Conservation (phyloP, 176 grass and related monocot species). For the Aegilops tauschii region DNA sequence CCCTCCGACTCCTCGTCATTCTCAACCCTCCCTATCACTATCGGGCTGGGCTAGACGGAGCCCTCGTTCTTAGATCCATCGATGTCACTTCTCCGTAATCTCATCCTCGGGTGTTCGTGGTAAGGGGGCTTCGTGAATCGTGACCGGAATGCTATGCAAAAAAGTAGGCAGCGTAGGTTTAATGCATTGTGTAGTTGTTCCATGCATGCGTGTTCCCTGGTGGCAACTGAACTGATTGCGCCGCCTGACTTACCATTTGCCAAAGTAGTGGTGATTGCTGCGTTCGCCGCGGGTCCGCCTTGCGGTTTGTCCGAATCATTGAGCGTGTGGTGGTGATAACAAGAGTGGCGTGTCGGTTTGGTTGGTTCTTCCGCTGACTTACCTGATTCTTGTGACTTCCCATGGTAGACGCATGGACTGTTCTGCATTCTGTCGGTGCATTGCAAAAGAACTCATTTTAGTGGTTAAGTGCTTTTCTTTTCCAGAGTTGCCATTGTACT, state of each 20-base stretch:
- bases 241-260: neutral
- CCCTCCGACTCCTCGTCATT: neutral
- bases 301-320: slow-evolving; percentile 3
- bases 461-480: neutral
- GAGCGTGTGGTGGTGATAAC: neutral
- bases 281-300: neutral
- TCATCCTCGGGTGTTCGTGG: neutral
- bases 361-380: neutral
- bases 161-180: neutral
- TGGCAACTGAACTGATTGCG: neutral
- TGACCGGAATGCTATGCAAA: neutral
- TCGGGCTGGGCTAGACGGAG: neutral
- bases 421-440: neutral
- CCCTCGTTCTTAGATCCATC: slow-evolving; percentile 17
- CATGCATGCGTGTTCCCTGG: neutral
- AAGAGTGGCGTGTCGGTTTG: neutral
- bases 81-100: neutral
- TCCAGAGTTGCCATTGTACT: neutral
- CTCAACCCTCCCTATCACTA: neutral
- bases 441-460: neutral
- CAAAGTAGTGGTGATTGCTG: neutral
- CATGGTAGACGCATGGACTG: neutral
- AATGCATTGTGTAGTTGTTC: neutral
- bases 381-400: neutral
- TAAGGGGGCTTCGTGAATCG: neutral